Evolutionary conservation across 1,284 basidiomycete species (phyloP).

Genomic region (Trichosporon sp.): DNA sequence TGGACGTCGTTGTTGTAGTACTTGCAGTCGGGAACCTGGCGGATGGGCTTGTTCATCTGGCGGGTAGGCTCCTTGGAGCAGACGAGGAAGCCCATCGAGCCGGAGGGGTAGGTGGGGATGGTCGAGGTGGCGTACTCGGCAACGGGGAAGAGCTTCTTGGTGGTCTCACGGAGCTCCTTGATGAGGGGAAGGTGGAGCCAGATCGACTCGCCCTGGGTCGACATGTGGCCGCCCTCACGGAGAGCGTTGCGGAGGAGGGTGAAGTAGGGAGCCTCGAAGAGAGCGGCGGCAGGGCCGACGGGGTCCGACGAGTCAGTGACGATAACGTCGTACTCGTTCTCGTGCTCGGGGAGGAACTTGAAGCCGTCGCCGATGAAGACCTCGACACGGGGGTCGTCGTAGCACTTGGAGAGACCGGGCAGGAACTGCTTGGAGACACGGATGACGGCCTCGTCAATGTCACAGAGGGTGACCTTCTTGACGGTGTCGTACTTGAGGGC

Average conservation of each 20-base stretch:
- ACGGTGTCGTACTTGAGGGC: constrained; percentile 93
- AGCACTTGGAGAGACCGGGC: constrained; percentile 88
- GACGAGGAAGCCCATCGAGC: constrained; percentile 94
- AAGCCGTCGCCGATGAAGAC: constrained; percentile 96
- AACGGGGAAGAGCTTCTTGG: constrained; percentile 76
- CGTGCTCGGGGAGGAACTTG: constrained; percentile 90
- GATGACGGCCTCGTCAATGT: constrained; percentile 98
- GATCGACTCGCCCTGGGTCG: constrained; percentile 93
- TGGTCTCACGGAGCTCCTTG: constrained; percentile 72
- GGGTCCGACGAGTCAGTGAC: constrained; percentile 99
- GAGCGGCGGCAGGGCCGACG: constrained; percentile 88
- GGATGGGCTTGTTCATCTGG: constrained; percentile 69
- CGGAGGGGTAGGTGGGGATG: constrained; percentile 95
- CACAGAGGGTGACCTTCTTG: constrained; percentile 90
- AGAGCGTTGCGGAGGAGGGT: constrained; percentile 88
- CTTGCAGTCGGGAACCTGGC: constrained; percentile 67
- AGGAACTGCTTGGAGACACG: constrained; percentile 92
- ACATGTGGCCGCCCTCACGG: constrained; percentile 87
- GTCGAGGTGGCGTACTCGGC: constrained; percentile 94
- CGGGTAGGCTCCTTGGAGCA: constrained; percentile 77
- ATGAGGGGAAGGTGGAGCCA: constrained; percentile 96
- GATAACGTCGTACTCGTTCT: constrained; percentile 93
- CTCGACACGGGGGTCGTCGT: constrained; percentile 79
- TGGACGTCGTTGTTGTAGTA: constrained; percentile 31
- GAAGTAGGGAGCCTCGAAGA: constrained; percentile 98